Evolutionary conservation across 108 stramenopile genomes (phyloP), one percentile per base, ranked within the genome.

Genomic region (Stephanodiscus minutulus): DNA sequence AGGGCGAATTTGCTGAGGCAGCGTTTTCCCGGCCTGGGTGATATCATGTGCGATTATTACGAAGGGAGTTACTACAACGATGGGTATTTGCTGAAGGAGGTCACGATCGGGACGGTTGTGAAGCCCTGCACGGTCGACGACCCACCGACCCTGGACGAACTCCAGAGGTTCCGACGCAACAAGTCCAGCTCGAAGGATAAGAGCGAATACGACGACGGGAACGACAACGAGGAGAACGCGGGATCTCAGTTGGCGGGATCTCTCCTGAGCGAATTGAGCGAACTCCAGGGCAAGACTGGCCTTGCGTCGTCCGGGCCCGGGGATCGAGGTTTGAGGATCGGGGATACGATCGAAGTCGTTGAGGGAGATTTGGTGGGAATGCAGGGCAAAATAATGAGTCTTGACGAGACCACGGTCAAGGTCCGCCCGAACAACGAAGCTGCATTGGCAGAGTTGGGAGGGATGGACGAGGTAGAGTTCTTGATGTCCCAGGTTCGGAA

Each of bases 331-430:
- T 55, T 98, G 28, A 73, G 94, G 49, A 90, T 96, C 61, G 97
- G 97, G 0, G 98, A 99, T 71, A 94, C 91, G 11, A 87, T 99
- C 47, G 91, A 93, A 83, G 97, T 98, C 12, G 82, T 92, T 13
- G 91, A 92, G 43, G 98, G 98, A 28, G 98, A 98, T 83, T 88
- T 98, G 64, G 81, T 91, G 28, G 95, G 94, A 49, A 81, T 99
- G 83, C 86, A 87, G 66, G 98, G 97, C 22, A 93, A 91, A 74
- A 84, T 98, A 21, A 77, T 96, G 44, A 87, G 87, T 56, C 77
- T 97, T 81, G 96, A 96, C 72, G 91, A 82, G 17, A 83, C 92
- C 15, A 92, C 96, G 5, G 92, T 98, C 57, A 95, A 96, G 72
- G 84, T 98, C 58, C 87, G 95, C 47, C 94, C 96, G 13, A 86